Base-by-base conservation (phyloP, 805 yeast species). In the Blastobotrys muscicola region DNA sequence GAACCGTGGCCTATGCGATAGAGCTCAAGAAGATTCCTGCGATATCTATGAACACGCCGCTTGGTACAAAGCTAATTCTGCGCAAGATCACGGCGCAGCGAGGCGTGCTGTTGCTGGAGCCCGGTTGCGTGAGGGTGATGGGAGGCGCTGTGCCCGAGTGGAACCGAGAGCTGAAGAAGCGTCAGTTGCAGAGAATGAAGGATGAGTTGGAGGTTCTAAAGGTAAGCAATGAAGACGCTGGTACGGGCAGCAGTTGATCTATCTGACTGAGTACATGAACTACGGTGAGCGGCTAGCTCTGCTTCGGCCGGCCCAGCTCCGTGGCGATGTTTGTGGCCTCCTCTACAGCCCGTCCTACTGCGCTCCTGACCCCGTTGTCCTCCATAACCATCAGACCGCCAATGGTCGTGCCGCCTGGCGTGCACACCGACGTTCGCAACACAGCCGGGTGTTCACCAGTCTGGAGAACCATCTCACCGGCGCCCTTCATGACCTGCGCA, bases 321-420 rank as follows among this genome's bases (percentile, higher is more conserved):
- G 50, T 51, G 34, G 95, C 87, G 44, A 87, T 82, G 46, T 73
- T 73, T n/a, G 97, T 85, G 31, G 97, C 90, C 60, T 86, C 94
- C 62, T 85, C 86, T 20, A 92, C 82, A 33, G 94, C 95, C 55
- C 86, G 74, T 39, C 94, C 77, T 55, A 92, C 82, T 16, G 86
- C 90, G 38, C 85, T 75, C 66, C 95, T 81, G 38, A 92, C 83
- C 41, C 90, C 94, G 39, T 77, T 78, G 52, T 86, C 95, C 68
- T 92, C 98, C 82, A 92, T 78, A 50, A 80, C 85, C 63, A 90
- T 73, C 46, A 92, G 69, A 0, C 98, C 98, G 8, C 95, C 95
- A 60, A 92, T 92, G 3, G 98, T 92, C 41, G 97, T 89, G 30
- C 98, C 98, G 29, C 92, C 98, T 16, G 98, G 98, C 0, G 98